Evolutionary conservation across 768 basidiomycete genomes (phyloP).

Genomic region (Sarcodon aspratus): DNA sequence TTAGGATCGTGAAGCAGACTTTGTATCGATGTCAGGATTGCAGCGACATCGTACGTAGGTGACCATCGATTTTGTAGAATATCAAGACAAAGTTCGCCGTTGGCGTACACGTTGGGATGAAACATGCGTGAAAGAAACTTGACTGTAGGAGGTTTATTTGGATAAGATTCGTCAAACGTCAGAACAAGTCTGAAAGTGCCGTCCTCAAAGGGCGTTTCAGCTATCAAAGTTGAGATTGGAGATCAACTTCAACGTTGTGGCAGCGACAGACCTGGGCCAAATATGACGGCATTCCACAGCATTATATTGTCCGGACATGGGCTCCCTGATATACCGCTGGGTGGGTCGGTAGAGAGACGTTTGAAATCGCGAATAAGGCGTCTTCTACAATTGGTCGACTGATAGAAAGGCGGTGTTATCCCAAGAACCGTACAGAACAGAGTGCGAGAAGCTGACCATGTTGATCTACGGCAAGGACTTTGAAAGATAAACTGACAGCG

Average conservation of each 20-base stretch:
- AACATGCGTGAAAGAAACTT: conserved; percentile 98
- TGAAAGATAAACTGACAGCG: no score
- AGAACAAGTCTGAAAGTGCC: conserved; percentile 96
- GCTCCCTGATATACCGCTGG: conserved; percentile 92
- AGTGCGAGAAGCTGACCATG: not conserved
- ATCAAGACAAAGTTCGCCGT: conserved; percentile 96
- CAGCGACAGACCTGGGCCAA: conserved; percentile 75
- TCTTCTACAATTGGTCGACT: conserved; percentile 92
- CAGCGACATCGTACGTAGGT: conserved; percentile 97
- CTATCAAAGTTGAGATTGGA: conserved; percentile 26
- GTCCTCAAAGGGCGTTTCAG: conserved; percentile 98
- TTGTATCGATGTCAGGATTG: conserved; percentile 95
- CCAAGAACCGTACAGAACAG: not conserved
- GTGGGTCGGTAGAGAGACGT: conserved; percentile 87
- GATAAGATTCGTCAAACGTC: conserved; percentile 95
- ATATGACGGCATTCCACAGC: conserved; percentile 99
- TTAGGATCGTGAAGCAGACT: conserved; percentile 95
- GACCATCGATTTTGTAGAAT: conserved; percentile 99
- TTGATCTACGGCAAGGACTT: not conserved
- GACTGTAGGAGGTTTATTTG: conserved; percentile 96
- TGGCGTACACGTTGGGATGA: conserved; percentile 97
- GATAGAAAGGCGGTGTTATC: not conserved
- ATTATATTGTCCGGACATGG: conserved; percentile 98
- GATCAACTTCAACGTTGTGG: not conserved
- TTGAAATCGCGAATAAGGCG: conserved; percentile 98